Conservation (phyloP, 768 basidiomycete genomes). For the Kwoniella shandongensis region DNA sequence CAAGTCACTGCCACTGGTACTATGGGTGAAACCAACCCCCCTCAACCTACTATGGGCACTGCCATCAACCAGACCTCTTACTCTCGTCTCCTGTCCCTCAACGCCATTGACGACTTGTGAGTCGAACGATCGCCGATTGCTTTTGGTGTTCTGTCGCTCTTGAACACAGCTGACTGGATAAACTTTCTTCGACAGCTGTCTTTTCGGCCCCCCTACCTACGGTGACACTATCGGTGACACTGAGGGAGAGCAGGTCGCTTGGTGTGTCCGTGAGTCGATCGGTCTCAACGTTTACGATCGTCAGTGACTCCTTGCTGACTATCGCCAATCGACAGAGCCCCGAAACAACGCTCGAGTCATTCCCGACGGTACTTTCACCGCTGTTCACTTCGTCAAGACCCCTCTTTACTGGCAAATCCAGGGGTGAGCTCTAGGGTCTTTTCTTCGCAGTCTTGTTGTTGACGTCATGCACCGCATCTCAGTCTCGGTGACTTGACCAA, state of each 20-base stretch:
- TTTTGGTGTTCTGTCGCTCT: background rate
- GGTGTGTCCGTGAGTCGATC: conserved; percentile 52
- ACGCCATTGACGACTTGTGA: conserved; percentile 53
- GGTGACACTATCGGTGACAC: conserved; percentile 52
- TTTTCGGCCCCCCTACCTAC: conserved; percentile 44
- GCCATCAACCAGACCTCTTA: conserved; percentile 52
- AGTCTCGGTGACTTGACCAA: conserved; percentile 59
- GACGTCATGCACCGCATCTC: background rate
- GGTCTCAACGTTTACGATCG: too few species aligned
- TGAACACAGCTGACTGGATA: background rate
- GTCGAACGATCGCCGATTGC: background rate
- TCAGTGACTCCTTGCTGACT: background rate
- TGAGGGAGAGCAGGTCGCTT: conserved; percentile 54
- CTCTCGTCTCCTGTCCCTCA: conserved; percentile 50
- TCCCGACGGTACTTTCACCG: conserved; percentile 55
- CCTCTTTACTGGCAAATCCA: conserved; percentile 56
- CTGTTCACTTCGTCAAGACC: conserved; percentile 57
- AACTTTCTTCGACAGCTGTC: conserved; percentile 30
- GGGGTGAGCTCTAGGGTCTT: conserved; percentile 19
- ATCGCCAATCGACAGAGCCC: conserved; percentile 51
- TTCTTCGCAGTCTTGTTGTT: background rate
- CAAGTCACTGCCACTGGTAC: conserved; percentile 52
- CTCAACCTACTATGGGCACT: conserved; percentile 44
- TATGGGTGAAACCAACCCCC: conserved; percentile 48
- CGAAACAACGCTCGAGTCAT: conserved; percentile 57